These are phyloP conservation scores for Ilyonectria mors-panacis DNA, from an alignment of 2,329 filamentous ascomycete genomes.

Conservation along the genomic window DNA sequence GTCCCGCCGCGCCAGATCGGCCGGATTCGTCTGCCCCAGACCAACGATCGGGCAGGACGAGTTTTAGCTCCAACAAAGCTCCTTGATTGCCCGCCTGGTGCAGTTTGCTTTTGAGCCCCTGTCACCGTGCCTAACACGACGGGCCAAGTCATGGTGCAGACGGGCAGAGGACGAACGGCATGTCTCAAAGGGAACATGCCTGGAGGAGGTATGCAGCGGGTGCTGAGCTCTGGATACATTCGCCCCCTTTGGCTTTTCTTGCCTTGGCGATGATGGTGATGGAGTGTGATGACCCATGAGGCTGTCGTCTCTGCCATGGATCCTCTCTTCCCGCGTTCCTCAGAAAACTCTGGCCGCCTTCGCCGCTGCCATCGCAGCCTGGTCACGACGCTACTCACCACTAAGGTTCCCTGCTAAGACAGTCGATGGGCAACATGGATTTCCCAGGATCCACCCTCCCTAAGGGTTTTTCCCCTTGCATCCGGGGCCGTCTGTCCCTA, in stretches of 20 bases:
- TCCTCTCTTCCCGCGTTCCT: constrained; percentile 11
- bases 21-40: constrained; percentile 16
- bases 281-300: background rate
- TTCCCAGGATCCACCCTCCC: constrained; percentile 26
- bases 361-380: constrained; percentile 10
- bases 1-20: constrained; percentile 34
- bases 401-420: constrained; percentile 33
- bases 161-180: background rate
- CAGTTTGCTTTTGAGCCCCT: constrained; percentile 25
- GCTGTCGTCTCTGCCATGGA: background rate
- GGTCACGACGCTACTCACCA: constrained; percentile 15
- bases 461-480: constrained; percentile 29
- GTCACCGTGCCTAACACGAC: constrained; percentile 29
- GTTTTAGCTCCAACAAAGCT: background rate
- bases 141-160: constrained; percentile 4
- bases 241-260: background rate
- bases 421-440: background rate
- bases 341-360: constrained; percentile 9
- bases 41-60: constrained; percentile 13
- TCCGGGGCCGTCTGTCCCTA: constrained; percentile 17
- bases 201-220: constrained; percentile 1
- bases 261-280: background rate
- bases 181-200: constrained; percentile 4
- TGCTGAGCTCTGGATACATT: background rate
- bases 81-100: constrained; percentile 5